Base-by-base conservation (phyloP, 1,284 basidiomycete genomes). In the Coniferiporia sulphurascens region DNA sequence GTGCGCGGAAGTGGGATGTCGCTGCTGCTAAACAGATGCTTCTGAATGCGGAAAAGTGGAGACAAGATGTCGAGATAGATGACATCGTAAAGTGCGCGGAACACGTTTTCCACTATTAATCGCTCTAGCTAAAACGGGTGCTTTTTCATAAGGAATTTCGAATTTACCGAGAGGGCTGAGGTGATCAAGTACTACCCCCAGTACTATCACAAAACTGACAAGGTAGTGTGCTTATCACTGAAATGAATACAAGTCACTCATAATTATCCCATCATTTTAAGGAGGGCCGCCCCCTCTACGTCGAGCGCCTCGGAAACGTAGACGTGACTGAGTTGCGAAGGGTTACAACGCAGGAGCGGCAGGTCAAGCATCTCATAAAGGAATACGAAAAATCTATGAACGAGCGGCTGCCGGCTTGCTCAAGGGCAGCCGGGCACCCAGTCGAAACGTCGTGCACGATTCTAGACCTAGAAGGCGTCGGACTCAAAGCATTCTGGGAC, bases 361-460 rank as follows among this genome's bases (percentile, higher is more conserved):
- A 93, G 71, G 82, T 98, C 63, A 82, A 95, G 67, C 88, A 89
- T 59, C 89, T 99, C 68, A 91, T 98, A 38, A 81, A 81, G 71
- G 95, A 98, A 74, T 99, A 99, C 82, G 96, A 99, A 74, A 89
- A 87, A 69, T 95, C 91, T 78, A 77, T 93, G 65, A 74, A 73
- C 36, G 79, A 87, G 58, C 89, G 94, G 48, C 81, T 98, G 38
- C 93, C 95, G 43, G 92, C 93, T 4, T 95, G 92, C 76, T 80
- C 88, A 55, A 74, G 75, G 43, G 79, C 83, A 6, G 73, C 78
- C 56, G 93, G 93, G 2, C 86, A 95, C 73, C 87, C 93, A 60
- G 88, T 99, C 72, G 95, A 98, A 77, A 98, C 95, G n/a, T 93
- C 87, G 60, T 98, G 95, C 84, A 98, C 96, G 61, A 96, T 99